Base-by-base conservation (phyloP, 73 alveolate species). In the Symbiodinium natans region DNA sequence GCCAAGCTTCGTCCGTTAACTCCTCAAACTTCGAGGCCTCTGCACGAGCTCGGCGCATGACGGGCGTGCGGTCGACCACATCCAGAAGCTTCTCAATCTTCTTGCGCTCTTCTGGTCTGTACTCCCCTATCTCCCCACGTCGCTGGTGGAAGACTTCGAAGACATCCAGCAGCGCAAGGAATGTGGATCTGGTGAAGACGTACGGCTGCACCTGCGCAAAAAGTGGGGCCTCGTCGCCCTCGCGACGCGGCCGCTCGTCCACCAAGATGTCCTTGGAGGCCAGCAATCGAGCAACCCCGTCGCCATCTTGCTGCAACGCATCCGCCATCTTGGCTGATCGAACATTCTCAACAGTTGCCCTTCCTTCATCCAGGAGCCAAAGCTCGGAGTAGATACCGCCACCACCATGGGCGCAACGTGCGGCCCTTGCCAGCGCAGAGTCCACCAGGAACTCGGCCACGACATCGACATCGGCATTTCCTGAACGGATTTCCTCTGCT, bases 281-380 rank as follows among this genome's bases (percentile, higher is more conserved):
- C 80, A 90, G 82, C 97, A 82, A 42, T 27, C 93, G 83, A 52
- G 83, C n/a, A 17, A 23, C 56, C 25, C 52, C 59, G 3, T 36
- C 8, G 11, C 82, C 39, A 11, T 71, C 89, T 33, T 90, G 87
- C 19, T 41, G 43, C 41, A 88, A 86, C 38, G 77, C 95, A 6
- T 90, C 97, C 6, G 97, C 97, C 97, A 90, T 68, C 88, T 90
- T 90, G 19, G 77, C 97, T 17, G 89, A 71, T n/a, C 83, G 87
- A 54, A 90, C 71, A 80, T 73, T 90, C 54, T 90, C 88, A 46
- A 90, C 97, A 13, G 75, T 71, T 42, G 97, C 97, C 13, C 97
- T 84, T 8, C 97, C 97, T 39, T 90, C 97, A 41, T 90, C 97
- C 82, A 90, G n/a, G 15, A 90, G 77, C 97, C 97, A 90, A 38